These are phyloP conservation scores for Hemileia vastatrix DNA, from an alignment of 1,284 basidiomycete species.

Conservation along the genomic window DNA sequence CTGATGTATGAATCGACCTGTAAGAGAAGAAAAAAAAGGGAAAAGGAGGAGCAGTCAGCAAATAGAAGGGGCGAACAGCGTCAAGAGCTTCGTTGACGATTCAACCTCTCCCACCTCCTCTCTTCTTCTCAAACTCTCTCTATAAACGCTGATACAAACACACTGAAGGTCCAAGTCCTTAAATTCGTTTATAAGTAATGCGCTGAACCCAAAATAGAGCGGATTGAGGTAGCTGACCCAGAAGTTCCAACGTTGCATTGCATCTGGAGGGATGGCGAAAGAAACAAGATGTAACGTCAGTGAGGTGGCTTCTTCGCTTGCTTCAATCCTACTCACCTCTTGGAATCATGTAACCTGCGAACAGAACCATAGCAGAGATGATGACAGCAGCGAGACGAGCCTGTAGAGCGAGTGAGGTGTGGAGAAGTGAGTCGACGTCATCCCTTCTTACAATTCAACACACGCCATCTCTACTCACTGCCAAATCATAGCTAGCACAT, in stretches of 20 bases:
- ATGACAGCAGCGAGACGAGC: conserved; percentile 49
- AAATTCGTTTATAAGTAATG: conserved; percentile 72
- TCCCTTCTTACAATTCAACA: no score
- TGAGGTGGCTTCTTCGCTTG: conserved; percentile 19
- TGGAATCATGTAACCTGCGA: conserved; percentile 47
- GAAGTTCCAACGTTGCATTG: conserved; percentile 79
- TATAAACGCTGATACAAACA: no score
- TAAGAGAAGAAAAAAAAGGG: conserved; percentile 10
- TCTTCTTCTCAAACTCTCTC: no score
- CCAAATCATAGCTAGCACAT: conserved; percentile 6
- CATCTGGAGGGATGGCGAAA: conserved; percentile 49
- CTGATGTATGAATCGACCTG: conserved; percentile 31
- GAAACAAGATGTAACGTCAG: conserved; percentile 38
- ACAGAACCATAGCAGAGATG: conserved; percentile 50
- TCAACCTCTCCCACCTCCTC: no score
- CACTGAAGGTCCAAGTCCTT: conserved; percentile 55
- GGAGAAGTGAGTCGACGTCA: no score
- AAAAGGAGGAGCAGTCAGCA: no score
- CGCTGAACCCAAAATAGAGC: conserved; percentile 67
- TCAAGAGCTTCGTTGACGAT: neutral
- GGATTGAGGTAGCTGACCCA: conserved; percentile 60
- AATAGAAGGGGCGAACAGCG: no score
- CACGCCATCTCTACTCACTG: no score
- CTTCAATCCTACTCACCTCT: conserved; percentile 28
- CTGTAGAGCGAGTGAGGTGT: no score